Evolutionary conservation across 2,329 filamentous ascomycete species (phyloP).

Genomic region (Arthroderma uncinatum): DNA sequence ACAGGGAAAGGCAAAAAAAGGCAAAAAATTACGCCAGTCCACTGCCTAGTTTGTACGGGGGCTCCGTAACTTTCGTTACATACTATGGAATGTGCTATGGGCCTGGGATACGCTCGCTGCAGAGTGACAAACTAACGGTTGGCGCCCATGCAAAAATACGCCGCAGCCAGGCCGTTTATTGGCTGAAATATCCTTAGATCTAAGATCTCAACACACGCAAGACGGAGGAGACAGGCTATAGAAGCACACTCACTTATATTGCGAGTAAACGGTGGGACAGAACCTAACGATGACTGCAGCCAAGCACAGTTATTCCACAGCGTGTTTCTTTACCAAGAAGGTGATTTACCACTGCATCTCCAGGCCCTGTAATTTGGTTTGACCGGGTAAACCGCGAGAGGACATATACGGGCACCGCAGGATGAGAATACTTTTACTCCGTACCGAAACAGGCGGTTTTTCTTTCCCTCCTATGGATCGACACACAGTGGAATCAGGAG

Average conservation of each 20-base stretch:
- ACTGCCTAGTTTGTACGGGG: neutral
- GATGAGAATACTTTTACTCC: neutral
- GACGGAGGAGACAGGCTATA: neutral
- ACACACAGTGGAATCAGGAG: neutral
- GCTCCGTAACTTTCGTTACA: neutral
- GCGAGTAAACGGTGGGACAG: neutral
- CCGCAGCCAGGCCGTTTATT: neutral
- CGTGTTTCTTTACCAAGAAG: neutral
- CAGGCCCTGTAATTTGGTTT: neutral
- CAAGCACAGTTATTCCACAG: neutral
- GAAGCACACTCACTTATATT: neutral
- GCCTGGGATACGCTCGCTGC: neutral
- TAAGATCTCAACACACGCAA: neutral
- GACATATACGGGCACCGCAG: neutral
- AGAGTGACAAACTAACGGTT: conserved; percentile 1
- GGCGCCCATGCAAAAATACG: neutral
- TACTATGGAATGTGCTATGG: neutral
- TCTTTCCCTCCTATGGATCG: neutral
- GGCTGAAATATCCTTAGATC: neutral
- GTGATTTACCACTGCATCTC: neutral
- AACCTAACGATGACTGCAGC: neutral
- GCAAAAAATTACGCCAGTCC: neutral
- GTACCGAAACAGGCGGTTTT: neutral
- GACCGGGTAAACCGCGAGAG: too few species aligned
- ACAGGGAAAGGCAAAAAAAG: conserved; percentile 1